A percentile compares a stretch with the other conserved stretches of the same genome.
phyloP scores from a whole-genome alignment of 768 basidiomycete genomes.

The Rubroboletus satanas region DNA sequence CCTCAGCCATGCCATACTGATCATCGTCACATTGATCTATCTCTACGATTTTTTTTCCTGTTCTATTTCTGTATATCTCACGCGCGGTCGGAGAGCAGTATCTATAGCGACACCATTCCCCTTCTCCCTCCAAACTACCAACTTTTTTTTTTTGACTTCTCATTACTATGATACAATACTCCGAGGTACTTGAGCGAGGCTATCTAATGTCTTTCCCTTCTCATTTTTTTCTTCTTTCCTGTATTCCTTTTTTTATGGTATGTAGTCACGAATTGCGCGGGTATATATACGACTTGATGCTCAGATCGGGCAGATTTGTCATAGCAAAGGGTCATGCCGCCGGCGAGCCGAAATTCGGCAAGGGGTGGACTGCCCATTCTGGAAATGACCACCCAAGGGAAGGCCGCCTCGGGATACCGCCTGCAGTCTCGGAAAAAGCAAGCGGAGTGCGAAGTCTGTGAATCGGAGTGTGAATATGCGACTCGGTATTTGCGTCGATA shows the following conservation, averaged over 20 bases:
- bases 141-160: neutral
- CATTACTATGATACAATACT: slow-evolving; percentile 2
- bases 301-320: too few species aligned
- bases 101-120: slow-evolving; percentile 6
- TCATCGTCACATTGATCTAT: neutral
- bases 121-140: neutral
- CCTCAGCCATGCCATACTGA: neutral
- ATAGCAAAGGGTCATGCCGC: too few species aligned
- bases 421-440: too few species aligned
- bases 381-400: too few species aligned
- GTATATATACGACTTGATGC: neutral
- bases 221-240: neutral
- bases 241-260: neutral
- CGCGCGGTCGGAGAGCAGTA: slow-evolving; percentile 5
- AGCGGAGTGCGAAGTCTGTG: too few species aligned
- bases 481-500: too few species aligned
- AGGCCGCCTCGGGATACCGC: too few species aligned
- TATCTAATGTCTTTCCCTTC: neutral
- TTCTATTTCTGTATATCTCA: slow-evolving; percentile 4
- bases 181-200: slow-evolving; percentile 1
- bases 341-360: too few species aligned
- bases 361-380: too few species aligned
- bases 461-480: too few species aligned
- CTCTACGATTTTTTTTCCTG: neutral
- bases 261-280: neutral